Base-by-base conservation (phyloP, 2,329 filamentous ascomycete species). In the Teratosphaeria destructans region DNA sequence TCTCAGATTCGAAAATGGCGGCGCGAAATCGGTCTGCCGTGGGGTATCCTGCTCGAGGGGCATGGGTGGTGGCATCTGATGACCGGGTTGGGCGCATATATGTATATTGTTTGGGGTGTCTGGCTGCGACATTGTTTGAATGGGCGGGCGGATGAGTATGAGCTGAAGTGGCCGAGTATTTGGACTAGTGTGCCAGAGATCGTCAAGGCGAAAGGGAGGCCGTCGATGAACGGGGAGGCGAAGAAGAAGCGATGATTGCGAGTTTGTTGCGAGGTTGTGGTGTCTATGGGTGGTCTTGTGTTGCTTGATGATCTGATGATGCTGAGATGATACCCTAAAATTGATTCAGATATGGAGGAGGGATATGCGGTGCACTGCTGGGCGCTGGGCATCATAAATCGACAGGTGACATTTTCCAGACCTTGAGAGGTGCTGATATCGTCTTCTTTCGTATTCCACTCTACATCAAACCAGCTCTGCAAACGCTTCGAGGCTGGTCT, bases 81-180 rank as follows among this genome's bases (percentile, higher is more conserved):
- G 81, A 94, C 90, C 0, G 89, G 89, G 12, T 78, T 86, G 39
- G 90, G 90, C 71, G 89, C 89, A n/a, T 95, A 95, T 73, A 88
- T 87, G 78, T 56, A 56, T 27, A 56, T 56, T 19, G 62, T 66
- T 14, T 95, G 90, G 89, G 87, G 89, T 14, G 85, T 92, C 29
- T 93, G 89, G 86, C 79, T 94, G 19, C 83, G 89, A 49, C 85
- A 87, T 63, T 90, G 88, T 66, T 76, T 94, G 56, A 89, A 91
- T 62, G 83, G 85, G 3, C 80, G 80, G 54, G 87, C 90, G 68
- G 82, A 88, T 52, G 83, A 91, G 68, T 94, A 85, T 69, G 78
- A 81, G 66, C 75, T 94, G 59, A 68, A 81, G 57, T 95, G 90
- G 89, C 82, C 85, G 1, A 82, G 80, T 27, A 64, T 83, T 14